Percentiles rank a stretch among this genome's conserved stretches.
phyloP scores from a whole-genome alignment of 495 filamentous ascomycete genomes.

The Evansstolkia leycettana region DNA sequence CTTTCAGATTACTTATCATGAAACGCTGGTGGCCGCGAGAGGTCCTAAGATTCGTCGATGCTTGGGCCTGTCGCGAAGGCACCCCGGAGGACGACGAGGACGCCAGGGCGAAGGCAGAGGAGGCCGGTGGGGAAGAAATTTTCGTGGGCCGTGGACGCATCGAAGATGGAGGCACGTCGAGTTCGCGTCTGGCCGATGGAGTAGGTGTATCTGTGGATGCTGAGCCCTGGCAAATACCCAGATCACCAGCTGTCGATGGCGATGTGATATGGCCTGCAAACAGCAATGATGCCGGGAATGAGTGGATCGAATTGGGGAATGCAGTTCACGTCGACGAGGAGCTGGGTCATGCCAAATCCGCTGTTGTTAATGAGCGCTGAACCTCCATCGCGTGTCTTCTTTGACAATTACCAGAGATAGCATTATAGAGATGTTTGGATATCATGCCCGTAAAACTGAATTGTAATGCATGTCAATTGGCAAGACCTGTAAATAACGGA shows the following conservation, averaged over 20 bases:
- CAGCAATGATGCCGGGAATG: conserved; percentile 3
- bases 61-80: conserved; percentile 59
- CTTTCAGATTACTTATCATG: conserved; percentile 50
- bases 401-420: too few relatives aligned
- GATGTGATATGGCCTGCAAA: background rate
- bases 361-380: too few relatives aligned
- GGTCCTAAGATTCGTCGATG: conserved; percentile 50
- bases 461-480: too few relatives aligned
- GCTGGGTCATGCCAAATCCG: too few relatives aligned
- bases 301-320: conserved; percentile 18
- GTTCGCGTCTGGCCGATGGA: background rate
- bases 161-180: background rate
- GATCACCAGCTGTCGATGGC: background rate
- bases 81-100: conserved; percentile 52
- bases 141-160: background rate
- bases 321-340: conserved; percentile 12
- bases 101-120: conserved; percentile 6
- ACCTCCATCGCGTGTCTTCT: too few relatives aligned
- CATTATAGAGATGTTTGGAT: too few relatives aligned
- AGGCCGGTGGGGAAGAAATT: background rate
- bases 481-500: too few relatives aligned
- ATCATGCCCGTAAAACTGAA: too few relatives aligned
- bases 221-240: background rate
- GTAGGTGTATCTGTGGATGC: background rate
- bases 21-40: conserved; percentile 50